Evolutionary conservation across 257 asterid species (phyloP).

Genomic region (Coffea canephora): DNA sequence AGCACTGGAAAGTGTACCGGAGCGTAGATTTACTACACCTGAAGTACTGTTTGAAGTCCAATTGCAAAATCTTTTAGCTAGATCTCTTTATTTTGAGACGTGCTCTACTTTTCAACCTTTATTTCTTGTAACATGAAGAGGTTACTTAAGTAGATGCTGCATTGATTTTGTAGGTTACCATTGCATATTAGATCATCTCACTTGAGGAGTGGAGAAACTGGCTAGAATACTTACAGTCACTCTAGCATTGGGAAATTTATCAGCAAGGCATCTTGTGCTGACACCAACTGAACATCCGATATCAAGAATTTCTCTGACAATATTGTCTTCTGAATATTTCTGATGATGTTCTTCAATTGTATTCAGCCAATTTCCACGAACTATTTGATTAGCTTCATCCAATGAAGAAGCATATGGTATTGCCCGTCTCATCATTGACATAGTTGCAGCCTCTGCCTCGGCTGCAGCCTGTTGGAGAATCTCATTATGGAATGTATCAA

Average conservation of each 20-base stretch:
- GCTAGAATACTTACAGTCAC: constrained; percentile 48
- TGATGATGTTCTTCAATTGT: constrained; percentile 69
- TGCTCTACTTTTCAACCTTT: not conserved
- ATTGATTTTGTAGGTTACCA: not conserved
- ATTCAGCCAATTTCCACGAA: constrained; percentile 90
- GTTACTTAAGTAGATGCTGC: not conserved
- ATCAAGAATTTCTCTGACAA: constrained; percentile 61
- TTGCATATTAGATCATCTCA: too few species aligned
- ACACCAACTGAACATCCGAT: constrained; percentile 96
- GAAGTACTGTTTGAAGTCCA: not conserved
- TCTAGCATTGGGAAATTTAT: constrained; percentile 64
- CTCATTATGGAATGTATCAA: not conserved
- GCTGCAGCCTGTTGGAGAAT: constrained; percentile 75
- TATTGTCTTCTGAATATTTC: constrained; percentile 41
- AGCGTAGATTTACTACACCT: not conserved
- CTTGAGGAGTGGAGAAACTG: not conserved
- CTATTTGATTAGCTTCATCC: constrained; percentile 79
- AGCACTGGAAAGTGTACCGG: not conserved
- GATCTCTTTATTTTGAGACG: not conserved
- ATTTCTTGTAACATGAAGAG: not conserved
- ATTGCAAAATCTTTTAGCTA: not conserved
- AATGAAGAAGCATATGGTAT: constrained; percentile 77
- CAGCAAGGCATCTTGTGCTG: constrained; percentile 74
- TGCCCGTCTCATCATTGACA: constrained; percentile 80
- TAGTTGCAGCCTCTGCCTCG: constrained; percentile 93